Evolutionary conservation across 2,329 filamentous ascomycete species (phyloP).

Genomic region (Stagonosporopsis rhizophila): DNA sequence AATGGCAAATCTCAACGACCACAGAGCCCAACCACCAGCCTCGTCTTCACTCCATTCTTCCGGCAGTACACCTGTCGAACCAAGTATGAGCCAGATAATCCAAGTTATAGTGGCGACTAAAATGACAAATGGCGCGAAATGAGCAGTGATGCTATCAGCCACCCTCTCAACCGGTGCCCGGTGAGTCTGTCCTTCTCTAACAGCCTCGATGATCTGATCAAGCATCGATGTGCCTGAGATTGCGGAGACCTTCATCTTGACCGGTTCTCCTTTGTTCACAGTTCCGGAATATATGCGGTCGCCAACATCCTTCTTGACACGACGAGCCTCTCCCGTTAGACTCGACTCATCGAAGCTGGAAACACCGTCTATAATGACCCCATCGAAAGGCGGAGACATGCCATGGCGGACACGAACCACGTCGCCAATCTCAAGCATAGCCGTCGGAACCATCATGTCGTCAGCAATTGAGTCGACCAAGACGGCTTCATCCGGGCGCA

Average conservation of each 20-base stretch:
- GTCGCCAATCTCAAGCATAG: conserved; percentile 66
- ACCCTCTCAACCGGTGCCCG: conserved; percentile 78
- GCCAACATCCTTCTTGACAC: conserved; percentile 67
- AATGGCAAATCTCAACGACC: conserved; percentile 83
- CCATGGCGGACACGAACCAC: conserved; percentile 77
- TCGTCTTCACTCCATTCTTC: conserved; percentile 60
- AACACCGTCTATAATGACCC: conserved; percentile 63
- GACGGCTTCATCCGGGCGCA: conserved; percentile 78
- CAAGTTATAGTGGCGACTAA: conserved; percentile 74
- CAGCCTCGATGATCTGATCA: conserved; percentile 78
- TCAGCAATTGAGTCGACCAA: conserved; percentile 62
- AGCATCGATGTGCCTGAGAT: conserved; percentile 75
- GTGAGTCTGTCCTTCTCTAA: conserved; percentile 78
- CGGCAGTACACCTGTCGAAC: conserved; percentile 65
- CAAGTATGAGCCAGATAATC: conserved; percentile 73
- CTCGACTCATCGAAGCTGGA: conserved; percentile 87
- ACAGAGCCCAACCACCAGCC: conserved; percentile 72
- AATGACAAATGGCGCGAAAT: conserved; percentile 78
- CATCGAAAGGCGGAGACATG: conserved; percentile 84
- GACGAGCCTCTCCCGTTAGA: conserved; percentile 78
- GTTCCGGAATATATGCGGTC: conserved; percentile 76
- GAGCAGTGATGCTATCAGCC: conserved; percentile 74
- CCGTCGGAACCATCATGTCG: conserved; percentile 62
- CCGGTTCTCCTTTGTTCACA: conserved; percentile 71
- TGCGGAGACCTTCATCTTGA: conserved; percentile 70